Base-by-base conservation (phyloP, 2,329 filamentous ascomycete species). In the Apiospora pterosperma region DNA sequence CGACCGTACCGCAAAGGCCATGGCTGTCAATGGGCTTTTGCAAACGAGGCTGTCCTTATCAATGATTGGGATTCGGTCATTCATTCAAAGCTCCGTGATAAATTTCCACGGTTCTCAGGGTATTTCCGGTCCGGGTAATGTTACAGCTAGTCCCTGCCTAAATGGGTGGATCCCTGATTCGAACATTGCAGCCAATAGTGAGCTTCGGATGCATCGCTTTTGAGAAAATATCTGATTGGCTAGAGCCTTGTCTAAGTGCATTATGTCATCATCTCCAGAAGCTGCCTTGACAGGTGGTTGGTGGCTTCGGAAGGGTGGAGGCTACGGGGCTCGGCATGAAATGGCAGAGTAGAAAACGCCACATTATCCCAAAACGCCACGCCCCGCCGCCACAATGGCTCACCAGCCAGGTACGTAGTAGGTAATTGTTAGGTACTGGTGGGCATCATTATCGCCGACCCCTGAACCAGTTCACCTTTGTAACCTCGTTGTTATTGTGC, bases 1-100 rank as follows among this genome's bases (percentile, higher is more conserved):
- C 19, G 79, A 74, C 69, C 75, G 76, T 67, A 78, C 75, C 65
- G 76, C 74, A 65, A 77, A 77, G 70, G 79, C 77, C 79, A 81
- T 82, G 67, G 66, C 71, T 67, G 65, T 69, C 60, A 67, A 68
- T 71, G 68, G 68, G 66, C 62, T 59, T 23, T 55, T 55, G 48
- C 48, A 34, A 55, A 34, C 48, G 48, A 55, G 28, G 28, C 28
- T 55, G 55, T 55, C 48, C 48, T 55, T 55, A 55, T 55, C 7
- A 34, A 34, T 55, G 62, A 39, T 61, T 61, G 63, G 52, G 55
- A 68, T 55, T 55, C 48, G 31, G 62, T 61, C 62, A 52, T 59
- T 65, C 62, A 11, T 25, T 36, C 25, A 34, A 12, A 44, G 38
- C 42, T 36, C 28, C 38, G 21, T 55, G 62, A 66, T 59, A 39